phyloP scores from a whole-genome alignment of 306 rosid genomes.

The Vigna unguiculata region DNA sequence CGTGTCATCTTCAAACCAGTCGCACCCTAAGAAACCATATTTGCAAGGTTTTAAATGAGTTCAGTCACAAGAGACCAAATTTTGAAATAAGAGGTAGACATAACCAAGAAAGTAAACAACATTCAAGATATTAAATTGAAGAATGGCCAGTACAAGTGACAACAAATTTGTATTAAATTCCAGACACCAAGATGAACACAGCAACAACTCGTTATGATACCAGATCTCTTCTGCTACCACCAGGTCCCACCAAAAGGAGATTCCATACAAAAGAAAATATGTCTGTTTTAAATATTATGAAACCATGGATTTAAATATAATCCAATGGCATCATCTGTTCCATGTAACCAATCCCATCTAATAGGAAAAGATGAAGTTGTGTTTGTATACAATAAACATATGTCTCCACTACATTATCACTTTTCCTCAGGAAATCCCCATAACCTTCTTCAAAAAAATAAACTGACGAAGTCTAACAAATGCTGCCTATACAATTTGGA shows the following conservation, averaged over 20 bases:
- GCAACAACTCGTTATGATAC: background rate
- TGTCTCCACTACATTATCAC: background rate
- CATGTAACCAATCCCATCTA: background rate
- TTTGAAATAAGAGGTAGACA: constrained; percentile 22
- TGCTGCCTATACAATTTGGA: background rate
- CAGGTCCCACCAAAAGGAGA: constrained; percentile 5
- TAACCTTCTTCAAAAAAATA: constrained; percentile 14
- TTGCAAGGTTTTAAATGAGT: constrained; percentile 38
- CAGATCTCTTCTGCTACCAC: background rate
- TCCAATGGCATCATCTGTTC: background rate
- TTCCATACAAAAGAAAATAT: constrained; percentile 8
- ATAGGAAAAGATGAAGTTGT: background rate
- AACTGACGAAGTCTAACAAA: background rate
- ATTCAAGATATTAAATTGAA: constrained; percentile 19
- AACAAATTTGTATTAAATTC: constrained; percentile 13
- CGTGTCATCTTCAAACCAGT: constrained; percentile 99
- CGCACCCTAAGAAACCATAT: constrained; percentile 65
- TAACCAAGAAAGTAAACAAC: constrained; percentile 24
- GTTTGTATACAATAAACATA: constrained; percentile 10
- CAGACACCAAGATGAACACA: constrained; percentile 22
- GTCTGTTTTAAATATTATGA: constrained; percentile 6
- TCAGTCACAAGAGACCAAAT: constrained; percentile 12
- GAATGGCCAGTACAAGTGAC: constrained; percentile 14
- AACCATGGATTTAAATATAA: constrained; percentile 3
- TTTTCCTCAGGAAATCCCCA: constrained; percentile 16